Conservation (phyloP, 148 eudicot species). For the Bassia scoparia region DNA sequence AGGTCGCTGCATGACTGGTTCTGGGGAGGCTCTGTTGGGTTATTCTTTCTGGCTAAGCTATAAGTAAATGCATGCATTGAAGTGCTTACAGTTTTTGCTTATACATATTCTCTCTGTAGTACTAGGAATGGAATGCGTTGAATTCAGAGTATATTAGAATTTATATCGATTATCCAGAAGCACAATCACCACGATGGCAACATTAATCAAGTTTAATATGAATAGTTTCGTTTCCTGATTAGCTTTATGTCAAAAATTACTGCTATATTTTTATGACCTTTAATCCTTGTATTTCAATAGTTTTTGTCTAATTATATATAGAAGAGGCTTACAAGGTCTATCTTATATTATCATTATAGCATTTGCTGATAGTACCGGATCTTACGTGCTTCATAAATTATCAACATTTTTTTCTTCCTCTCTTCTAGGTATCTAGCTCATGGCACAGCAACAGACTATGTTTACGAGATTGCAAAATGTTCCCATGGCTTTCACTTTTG, state of each 20-base stretch:
- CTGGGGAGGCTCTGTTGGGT: constrained; percentile 99
- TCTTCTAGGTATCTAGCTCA: constrained; percentile 91
- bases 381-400: neutral
- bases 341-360: too few relatives aligned
- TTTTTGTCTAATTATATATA: too few relatives aligned
- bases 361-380: too few relatives aligned
- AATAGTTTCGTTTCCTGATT: too few relatives aligned
- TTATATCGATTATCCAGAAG: neutral
- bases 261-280: too few relatives aligned
- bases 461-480: constrained; percentile 87
- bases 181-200: neutral
- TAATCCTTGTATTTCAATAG: too few relatives aligned
- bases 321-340: too few relatives aligned
- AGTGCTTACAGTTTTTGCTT: neutral
- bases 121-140: neutral
- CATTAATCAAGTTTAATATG: neutral
- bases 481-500: constrained; percentile 96
- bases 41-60: constrained; percentile 19
- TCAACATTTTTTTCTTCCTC: constrained; percentile 1
- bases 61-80: neutral
- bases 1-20: constrained; percentile 80
- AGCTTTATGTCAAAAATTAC: too few relatives aligned
- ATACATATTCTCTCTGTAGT: neutral
- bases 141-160: neutral
- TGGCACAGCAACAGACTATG: constrained; percentile 94